A percentile compares a stretch with the other conserved stretches of the same genome.
These are phyloP conservation scores for Tylopilus felleus DNA, from an alignment of 768 basidiomycete genomes.

Conservation along the genomic window DNA sequence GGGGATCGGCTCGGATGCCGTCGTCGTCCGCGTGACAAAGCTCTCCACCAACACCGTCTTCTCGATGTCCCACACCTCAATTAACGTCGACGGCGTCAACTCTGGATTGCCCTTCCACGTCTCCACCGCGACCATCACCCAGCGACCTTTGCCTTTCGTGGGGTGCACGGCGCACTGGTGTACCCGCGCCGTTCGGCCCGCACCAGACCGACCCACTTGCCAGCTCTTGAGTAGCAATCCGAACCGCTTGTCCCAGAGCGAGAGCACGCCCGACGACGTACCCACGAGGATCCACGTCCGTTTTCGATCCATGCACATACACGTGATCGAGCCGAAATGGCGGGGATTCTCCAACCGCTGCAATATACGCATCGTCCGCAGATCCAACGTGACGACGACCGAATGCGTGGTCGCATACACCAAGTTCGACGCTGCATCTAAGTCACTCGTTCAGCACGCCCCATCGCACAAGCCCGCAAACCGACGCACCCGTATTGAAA, in stretches of 20 bases:
- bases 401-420: slow-evolving; percentile 85
- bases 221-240: slow-evolving; percentile 86
- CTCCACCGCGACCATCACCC: slow-evolving; percentile 84
- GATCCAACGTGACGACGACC: slow-evolving; percentile 68
- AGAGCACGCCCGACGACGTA: slow-evolving; percentile 78
- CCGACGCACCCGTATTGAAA: slow-evolving; percentile 62
- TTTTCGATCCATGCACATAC: slow-evolving; percentile 79
- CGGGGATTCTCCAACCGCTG: slow-evolving; percentile 81
- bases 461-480: background rate
- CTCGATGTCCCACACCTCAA: slow-evolving; percentile 95
- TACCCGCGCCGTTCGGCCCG: slow-evolving; percentile 54
- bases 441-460: slow-evolving; percentile 3
- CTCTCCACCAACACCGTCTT: slow-evolving; percentile 75
- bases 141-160: slow-evolving; percentile 80
- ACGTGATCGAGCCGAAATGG: slow-evolving; percentile 83
- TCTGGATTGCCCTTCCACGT: slow-evolving; percentile 40
- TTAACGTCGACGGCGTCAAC: slow-evolving; percentile 44
- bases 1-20: slow-evolving; percentile 44
- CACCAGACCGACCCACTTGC: slow-evolving; percentile 61
- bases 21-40: slow-evolving; percentile 56
- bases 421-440: slow-evolving; percentile 76
- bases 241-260: slow-evolving; percentile 95
- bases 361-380: slow-evolving; percentile 77
- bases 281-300: slow-evolving; percentile 87
- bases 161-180: slow-evolving; percentile 82